These are phyloP conservation scores for Pythium rhizo-oryzae DNA, from an alignment of 352 stramenopile species.

Conservation along the genomic window DNA sequence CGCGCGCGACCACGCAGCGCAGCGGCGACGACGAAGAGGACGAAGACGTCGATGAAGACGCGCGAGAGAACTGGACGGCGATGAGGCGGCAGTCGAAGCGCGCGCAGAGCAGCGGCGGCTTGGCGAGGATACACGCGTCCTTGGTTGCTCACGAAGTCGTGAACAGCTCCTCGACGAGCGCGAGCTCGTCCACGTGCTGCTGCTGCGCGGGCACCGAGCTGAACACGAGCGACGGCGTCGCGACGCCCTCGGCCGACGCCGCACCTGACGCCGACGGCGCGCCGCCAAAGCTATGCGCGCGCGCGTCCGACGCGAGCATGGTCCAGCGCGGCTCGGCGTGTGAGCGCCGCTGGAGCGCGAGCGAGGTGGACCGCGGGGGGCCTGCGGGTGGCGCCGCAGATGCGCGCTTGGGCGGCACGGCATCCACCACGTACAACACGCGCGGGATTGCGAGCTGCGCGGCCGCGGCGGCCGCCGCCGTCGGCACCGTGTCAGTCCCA, in stretches of 20 bases:
- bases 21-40: constrained; percentile 31
- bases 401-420: constrained; percentile 50
- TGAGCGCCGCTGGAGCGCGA: constrained; percentile 8
- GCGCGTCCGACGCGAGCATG: constrained; percentile 31
- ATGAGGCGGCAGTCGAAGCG: constrained; percentile 75
- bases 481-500: no score
- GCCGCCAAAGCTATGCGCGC: constrained; percentile 32
- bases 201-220: constrained; percentile 14
- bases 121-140: constrained; percentile 65
- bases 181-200: constrained; percentile 67
- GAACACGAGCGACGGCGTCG: constrained; percentile 23
- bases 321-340: constrained; percentile 30
- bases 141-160: constrained; percentile 46
- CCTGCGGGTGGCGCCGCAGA: constrained; percentile 3
- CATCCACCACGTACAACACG: constrained; percentile 80
- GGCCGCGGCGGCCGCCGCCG: constrained; percentile 5
- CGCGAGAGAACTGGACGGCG: constrained; percentile 53
- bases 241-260: constrained; percentile 12
- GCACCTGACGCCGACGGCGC: constrained; percentile 2
- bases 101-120: constrained; percentile 68
- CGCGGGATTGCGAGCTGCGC: constrained; percentile 32
- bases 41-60: background rate
- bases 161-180: constrained; percentile 78
- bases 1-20: constrained; percentile 71
- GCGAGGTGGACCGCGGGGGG: constrained; percentile 1